Conservation (phyloP, 2,329 filamentous ascomycete species). For the Rhynchosporium agropyri region DNA sequence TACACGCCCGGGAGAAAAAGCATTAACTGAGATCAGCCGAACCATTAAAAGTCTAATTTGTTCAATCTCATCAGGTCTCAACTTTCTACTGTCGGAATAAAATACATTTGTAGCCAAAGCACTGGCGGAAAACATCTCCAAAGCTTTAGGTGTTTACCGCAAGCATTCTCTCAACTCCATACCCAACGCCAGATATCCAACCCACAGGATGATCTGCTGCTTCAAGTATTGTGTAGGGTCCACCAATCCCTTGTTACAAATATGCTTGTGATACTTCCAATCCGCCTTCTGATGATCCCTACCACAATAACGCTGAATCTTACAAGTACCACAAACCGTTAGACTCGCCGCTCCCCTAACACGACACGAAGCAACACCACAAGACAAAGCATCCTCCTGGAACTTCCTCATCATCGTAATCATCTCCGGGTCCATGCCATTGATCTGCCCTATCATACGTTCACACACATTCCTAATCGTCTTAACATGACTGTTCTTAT, state of each 20-base stretch:
- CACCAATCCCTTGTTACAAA: conserved; percentile 36
- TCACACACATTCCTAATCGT: conserved; percentile 31
- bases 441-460: conserved; percentile 33
- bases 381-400: conserved; percentile 30
- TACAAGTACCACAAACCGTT: conserved; percentile 36
- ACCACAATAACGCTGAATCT: conserved; percentile 37
- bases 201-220: too few relatives aligned
- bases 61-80: too few relatives aligned
- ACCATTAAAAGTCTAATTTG: too few relatives aligned
- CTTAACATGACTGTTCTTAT: conserved; percentile 24
- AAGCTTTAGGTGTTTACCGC: too few relatives aligned
- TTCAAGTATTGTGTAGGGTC: conserved; percentile 5
- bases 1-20: too few relatives aligned
- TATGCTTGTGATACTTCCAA: conserved; percentile 41
- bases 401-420: conserved; percentile 22
- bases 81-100: too few relatives aligned
- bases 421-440: conserved; percentile 24
- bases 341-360: conserved; percentile 24
- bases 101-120: too few relatives aligned
- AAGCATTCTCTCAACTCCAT: not conserved
- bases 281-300: conserved; percentile 39
- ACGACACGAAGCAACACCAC: conserved; percentile 28
- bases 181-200: too few relatives aligned
- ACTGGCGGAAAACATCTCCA: not conserved
- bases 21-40: too few relatives aligned